Evolutionary conservation across 2,329 filamentous ascomycete species (phyloP).

Genomic region (Dactylellina leptospora): DNA sequence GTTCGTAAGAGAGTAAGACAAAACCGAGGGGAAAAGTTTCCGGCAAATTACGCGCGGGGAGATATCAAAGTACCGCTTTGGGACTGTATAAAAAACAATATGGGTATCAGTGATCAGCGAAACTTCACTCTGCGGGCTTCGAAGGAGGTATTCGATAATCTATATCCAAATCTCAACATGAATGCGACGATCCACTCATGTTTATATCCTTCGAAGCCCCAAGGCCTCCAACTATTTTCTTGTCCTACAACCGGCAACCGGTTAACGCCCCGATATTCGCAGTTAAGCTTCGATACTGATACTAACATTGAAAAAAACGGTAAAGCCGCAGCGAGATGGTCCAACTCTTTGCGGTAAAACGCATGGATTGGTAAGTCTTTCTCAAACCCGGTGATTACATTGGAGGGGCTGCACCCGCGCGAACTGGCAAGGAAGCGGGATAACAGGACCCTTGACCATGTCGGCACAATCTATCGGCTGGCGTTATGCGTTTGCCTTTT

Average conservation of each 20-base stretch:
- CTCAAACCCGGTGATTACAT: conserved; percentile 16
- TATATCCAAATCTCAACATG: not conserved
- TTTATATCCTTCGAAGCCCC: conserved; percentile 35
- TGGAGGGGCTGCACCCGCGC: conserved; percentile 19
- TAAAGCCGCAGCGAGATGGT: conserved; percentile 10
- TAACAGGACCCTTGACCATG: conserved; percentile 23
- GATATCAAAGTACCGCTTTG: too few relatives aligned
- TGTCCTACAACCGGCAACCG: too few relatives aligned
- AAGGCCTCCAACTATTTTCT: not conserved
- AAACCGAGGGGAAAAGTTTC: not conserved
- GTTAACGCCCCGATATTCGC: too few relatives aligned
- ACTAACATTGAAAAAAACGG: conserved; percentile 3
- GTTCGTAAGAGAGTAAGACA: too few relatives aligned
- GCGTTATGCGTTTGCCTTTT: conserved; percentile 27
- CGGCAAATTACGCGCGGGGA: not conserved
- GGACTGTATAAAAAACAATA: too few relatives aligned
- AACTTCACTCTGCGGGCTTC: conserved; percentile 2
- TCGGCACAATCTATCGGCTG: conserved; percentile 21
- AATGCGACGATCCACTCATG: conserved; percentile 30
- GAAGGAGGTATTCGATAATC: not conserved
- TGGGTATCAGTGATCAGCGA: not conserved
- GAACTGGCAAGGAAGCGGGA: conserved; percentile 18
- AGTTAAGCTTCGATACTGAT: conserved; percentile 5
- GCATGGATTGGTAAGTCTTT: conserved; percentile 6
- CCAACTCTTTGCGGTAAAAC: conserved; percentile 13